Base-by-base conservation (phyloP, 2,329 filamentous ascomycete species). In the Colletotrichum somersetense region DNA sequence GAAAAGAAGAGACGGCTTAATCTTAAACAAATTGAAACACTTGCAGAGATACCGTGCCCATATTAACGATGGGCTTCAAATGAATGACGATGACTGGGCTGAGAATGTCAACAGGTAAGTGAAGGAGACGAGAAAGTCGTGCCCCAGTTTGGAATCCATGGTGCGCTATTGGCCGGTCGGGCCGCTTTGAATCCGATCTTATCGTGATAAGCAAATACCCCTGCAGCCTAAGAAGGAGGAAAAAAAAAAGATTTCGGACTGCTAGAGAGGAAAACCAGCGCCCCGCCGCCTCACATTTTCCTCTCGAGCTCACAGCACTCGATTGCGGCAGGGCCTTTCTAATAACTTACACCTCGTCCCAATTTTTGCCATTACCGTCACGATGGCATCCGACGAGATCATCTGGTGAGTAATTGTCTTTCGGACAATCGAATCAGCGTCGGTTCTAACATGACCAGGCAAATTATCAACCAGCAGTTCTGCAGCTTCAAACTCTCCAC, bases 401-500 rank as follows among this genome's bases (percentile, higher is more conserved):
- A 92, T 98, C 75, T 99, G 96, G 69, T 72, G 30, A 40, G 65
- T 1, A 5, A n/a, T 18, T 20, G n/a, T 1, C 10, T 18, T 38
- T 26, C 6, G 1, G 38, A 14, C 26, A 1, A 16, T 46, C 26
- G 16, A 6, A 48, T 1, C 11, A 44, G 38, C 23, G 16, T 62
- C 23, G 38, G 30, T 64, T 26, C 46, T 72, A 55, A 72, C 59
- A 11, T 35, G 20, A 1, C 3, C 10, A 72, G 69, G 96, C 91
- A 95, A 81, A 93, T 98, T 70, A 97, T 98, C 77, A 97, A 97
- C 83, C 93, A 96, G 83, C 93, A 96, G 80, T 97, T 96, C 81
- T 98, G 96, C 86, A 92, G 93, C 63, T 98, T 95, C 87, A 98
- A 98, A 81, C 87, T 98, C 76, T 97, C 91, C 85, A 94, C 92